Percentiles rank a stretch among this genome's conserved stretches.
These are phyloP conservation scores for Neospermospora avenae DNA, from an alignment of 2,329 filamentous ascomycete genomes.

Conservation along the genomic window DNA sequence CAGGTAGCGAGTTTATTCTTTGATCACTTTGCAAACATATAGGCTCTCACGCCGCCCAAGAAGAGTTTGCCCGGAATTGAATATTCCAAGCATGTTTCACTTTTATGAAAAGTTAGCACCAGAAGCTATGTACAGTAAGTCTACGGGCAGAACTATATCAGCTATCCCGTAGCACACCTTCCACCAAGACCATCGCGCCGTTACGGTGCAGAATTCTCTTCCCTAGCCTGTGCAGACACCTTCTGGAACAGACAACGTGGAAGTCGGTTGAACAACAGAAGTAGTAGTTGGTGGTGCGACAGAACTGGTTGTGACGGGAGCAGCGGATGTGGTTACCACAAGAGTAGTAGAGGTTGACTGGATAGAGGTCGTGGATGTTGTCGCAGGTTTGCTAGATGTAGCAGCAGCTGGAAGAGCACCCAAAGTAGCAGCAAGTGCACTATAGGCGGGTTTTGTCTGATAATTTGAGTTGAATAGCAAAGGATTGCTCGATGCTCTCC, in stretches of 20 bases:
- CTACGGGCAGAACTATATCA: not conserved
- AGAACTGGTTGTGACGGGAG: not conserved
- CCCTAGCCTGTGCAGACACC: too few relatives aligned
- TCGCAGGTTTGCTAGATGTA: not conserved
- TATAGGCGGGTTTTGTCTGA: slow-evolving; percentile 50
- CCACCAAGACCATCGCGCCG: not conserved
- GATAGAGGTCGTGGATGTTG: too few relatives aligned
- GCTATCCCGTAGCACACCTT: too few relatives aligned
- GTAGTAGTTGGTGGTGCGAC: too few relatives aligned
- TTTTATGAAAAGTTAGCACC: too few relatives aligned
- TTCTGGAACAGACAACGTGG: too few relatives aligned
- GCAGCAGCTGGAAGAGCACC: slow-evolving; percentile 11
- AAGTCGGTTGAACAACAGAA: too few relatives aligned
- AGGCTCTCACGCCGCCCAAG: not conserved
- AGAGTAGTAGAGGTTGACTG: not conserved
- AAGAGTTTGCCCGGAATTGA: not conserved
- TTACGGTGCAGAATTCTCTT: not conserved
- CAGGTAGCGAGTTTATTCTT: too few relatives aligned
- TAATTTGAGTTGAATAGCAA: slow-evolving; percentile 52
- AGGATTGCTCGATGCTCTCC: slow-evolving; percentile 47
- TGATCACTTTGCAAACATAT: too few relatives aligned
- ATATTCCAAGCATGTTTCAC: not conserved
- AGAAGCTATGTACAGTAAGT: not conserved
- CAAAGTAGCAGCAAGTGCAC: slow-evolving; percentile 31
- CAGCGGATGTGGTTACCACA: not conserved